A percentile compares a stretch with the other conserved stretches of the same genome.
These are phyloP conservation scores for Alternaria alternata DNA, from an alignment of 2,329 filamentous ascomycete species.

Conservation along the genomic window DNA sequence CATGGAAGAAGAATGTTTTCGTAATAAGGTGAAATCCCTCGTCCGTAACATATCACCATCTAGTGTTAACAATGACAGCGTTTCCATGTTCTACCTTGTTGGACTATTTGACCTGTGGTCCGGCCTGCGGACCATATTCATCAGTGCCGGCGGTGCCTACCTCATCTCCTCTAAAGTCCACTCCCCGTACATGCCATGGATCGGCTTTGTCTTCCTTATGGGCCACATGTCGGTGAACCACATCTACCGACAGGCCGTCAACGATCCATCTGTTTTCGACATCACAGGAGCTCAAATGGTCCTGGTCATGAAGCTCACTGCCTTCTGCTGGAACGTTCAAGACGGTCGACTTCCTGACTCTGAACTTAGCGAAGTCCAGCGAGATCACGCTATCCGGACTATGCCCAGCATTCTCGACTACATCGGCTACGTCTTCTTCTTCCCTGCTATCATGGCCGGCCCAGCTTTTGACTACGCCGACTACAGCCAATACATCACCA, in stretches of 20 bases:
- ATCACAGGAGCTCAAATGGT: constrained; percentile 98
- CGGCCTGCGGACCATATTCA: constrained; percentile 79
- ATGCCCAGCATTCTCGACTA: constrained; percentile 83
- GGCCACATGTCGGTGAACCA: constrained; percentile 93
- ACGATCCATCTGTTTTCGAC: constrained; percentile 74
- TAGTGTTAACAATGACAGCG: constrained; percentile 55
- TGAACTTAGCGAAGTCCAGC: constrained; percentile 86
- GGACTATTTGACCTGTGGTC: constrained; percentile 93
- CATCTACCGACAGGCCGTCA: constrained; percentile 77
- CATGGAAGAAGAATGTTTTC: constrained; percentile 87
- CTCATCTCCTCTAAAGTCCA: constrained; percentile 82
- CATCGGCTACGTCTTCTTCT: constrained; percentile 91
- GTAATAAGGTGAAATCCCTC: constrained; percentile 71
- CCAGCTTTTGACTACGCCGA: constrained; percentile 95
- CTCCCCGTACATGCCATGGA: constrained; percentile 96
- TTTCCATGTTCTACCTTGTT: constrained; percentile 88
- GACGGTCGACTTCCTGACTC: constrained; percentile 83
- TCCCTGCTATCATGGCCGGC: constrained; percentile 86
- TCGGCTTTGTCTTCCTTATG: constrained; percentile 94
- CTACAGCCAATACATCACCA: constrained; percentile 91
- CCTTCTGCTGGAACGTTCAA: constrained; percentile 98
- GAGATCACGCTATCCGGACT: constrained; percentile 76
- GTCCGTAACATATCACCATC: neutral
- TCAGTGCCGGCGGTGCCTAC: constrained; percentile 83
- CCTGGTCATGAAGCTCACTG: constrained; percentile 93